Conservation (phyloP, 352 stramenopile species). For the Phytophthora sp. region DNA sequence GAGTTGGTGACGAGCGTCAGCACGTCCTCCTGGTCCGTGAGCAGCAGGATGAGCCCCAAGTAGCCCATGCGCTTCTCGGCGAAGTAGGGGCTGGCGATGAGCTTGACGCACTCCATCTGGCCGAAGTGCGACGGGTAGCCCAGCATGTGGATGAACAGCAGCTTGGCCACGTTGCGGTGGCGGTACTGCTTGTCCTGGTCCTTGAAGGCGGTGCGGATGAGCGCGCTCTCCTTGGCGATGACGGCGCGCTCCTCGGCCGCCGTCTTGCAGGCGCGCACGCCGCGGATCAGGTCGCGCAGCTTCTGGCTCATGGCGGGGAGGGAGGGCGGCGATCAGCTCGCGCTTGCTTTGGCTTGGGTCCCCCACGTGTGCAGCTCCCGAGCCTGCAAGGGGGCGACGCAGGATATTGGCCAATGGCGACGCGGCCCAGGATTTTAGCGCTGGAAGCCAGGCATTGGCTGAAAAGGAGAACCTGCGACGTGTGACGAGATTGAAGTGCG, state of each 20-base stretch:
- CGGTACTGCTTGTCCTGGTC: conserved; percentile 97
- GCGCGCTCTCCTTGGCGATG: conserved; percentile 98
- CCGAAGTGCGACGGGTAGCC: conserved; percentile 99
- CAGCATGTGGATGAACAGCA: conserved; percentile 99
- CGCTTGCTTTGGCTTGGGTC: conserved; percentile 14
- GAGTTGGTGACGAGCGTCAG: conserved; percentile 99
- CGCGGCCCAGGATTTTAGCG: too few relatives aligned
- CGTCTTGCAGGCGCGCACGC: conserved; percentile 98
- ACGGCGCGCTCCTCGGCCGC: conserved; percentile 98
- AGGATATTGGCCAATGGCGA: conserved; percentile 31
- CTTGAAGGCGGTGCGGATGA: conserved; percentile 99
- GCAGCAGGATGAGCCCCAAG: conserved; percentile 96
- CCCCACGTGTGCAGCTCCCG: conserved; percentile 23
- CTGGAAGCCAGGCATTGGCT: neutral
- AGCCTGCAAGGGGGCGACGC: conserved; percentile 29
- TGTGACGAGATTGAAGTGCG: conserved; percentile 3
- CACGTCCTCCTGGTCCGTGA: conserved; percentile 99
- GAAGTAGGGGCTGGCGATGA: conserved; percentile 98
- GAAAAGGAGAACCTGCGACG: neutral
- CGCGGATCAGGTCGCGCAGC: conserved; percentile 98
- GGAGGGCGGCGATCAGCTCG: neutral
- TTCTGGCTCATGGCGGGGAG: conserved; percentile 94
- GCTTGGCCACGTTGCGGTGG: conserved; percentile 99
- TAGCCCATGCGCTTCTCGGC: conserved; percentile 99
- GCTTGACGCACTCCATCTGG: conserved; percentile 99